Conservation (phyloP, 2,329 filamentous ascomycete genomes). For the Colletotrichum tofieldiae region DNA sequence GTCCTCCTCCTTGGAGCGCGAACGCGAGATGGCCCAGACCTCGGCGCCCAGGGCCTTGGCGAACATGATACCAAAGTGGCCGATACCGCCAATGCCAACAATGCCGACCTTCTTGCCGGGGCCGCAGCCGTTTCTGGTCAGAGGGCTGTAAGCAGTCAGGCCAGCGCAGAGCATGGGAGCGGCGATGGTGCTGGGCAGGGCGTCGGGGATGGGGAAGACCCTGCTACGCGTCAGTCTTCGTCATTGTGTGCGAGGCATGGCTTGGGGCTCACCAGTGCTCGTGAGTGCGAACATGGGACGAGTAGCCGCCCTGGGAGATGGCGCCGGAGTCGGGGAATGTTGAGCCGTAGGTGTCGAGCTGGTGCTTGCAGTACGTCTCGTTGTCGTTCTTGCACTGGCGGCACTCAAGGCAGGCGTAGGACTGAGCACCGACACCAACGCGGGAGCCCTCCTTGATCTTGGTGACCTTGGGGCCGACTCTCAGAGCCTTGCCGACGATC, state of each 20-base stretch:
- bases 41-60: slow-evolving; percentile 77
- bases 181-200: slow-evolving; percentile 72
- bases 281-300: slow-evolving; percentile 79
- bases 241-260: not conserved
- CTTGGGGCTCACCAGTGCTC: slow-evolving; percentile 73
- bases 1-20: slow-evolving; percentile 73
- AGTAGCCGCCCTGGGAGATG: slow-evolving; percentile 74
- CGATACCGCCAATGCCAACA: slow-evolving; percentile 80
- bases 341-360: slow-evolving; percentile 73
- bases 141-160: slow-evolving; percentile 83
- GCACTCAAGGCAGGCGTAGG: slow-evolving; percentile 76
- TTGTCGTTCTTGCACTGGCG: slow-evolving; percentile 76
- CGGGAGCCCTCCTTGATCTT: slow-evolving; percentile 73
- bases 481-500: slow-evolving; percentile 78
- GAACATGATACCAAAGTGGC: slow-evolving; percentile 80
- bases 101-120: slow-evolving; percentile 86
- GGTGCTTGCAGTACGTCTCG: slow-evolving; percentile 78
- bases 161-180: slow-evolving; percentile 91
- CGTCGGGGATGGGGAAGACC: slow-evolving; percentile 83
- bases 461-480: slow-evolving; percentile 77
- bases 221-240: slow-evolving; percentile 48
- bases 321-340: slow-evolving; percentile 74
- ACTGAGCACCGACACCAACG: slow-evolving; percentile 80
- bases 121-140: slow-evolving; percentile 82
- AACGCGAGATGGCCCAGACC: slow-evolving; percentile 74